These are phyloP conservation scores for Setomelanomma holmii DNA, from an alignment of 2,329 filamentous ascomycete genomes.

Conservation along the genomic window DNA sequence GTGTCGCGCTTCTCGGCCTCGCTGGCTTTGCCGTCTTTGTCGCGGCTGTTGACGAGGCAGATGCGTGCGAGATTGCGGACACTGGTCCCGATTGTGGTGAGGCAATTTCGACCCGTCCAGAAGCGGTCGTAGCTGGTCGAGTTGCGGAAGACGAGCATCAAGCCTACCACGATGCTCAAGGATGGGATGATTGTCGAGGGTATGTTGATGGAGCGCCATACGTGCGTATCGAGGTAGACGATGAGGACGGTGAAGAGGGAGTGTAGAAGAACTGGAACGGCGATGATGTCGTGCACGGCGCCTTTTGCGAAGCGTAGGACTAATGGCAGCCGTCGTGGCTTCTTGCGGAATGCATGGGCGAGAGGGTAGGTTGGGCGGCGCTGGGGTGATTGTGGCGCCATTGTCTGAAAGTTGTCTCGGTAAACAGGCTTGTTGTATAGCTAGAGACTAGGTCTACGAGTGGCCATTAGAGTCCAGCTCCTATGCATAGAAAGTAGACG, in stretches of 20 bases:
- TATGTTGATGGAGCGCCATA: constrained; percentile 59
- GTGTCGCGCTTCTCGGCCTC: constrained; percentile 60
- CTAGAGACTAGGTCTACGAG: neutral
- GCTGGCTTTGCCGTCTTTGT: constrained; percentile 26
- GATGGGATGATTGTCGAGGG: constrained; percentile 68
- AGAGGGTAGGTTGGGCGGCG: constrained; percentile 54
- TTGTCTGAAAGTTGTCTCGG: neutral
- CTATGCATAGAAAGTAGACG: neutral
- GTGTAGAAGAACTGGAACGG: constrained; percentile 64
- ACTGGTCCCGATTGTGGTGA: constrained; percentile 64
- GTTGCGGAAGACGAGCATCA: constrained; percentile 73
- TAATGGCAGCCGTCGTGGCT: constrained; percentile 65
- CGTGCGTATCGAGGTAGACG: constrained; percentile 63
- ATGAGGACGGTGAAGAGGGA: constrained; percentile 65
- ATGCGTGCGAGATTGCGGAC: constrained; percentile 66
- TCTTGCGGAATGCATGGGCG: constrained; percentile 54
- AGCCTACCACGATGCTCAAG: constrained; percentile 69
- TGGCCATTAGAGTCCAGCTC: neutral
- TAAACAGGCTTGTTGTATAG: neutral
- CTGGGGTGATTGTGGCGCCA: constrained; percentile 8
- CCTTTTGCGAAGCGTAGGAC: constrained; percentile 71
- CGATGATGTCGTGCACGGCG: constrained; percentile 66
- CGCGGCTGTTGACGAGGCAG: constrained; percentile 58
- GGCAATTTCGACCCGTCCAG: constrained; percentile 66
- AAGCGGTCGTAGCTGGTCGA: constrained; percentile 70